phyloP scores from a whole-genome alignment of 2,329 filamentous ascomycete species.

The Diaporthe sp. region DNA sequence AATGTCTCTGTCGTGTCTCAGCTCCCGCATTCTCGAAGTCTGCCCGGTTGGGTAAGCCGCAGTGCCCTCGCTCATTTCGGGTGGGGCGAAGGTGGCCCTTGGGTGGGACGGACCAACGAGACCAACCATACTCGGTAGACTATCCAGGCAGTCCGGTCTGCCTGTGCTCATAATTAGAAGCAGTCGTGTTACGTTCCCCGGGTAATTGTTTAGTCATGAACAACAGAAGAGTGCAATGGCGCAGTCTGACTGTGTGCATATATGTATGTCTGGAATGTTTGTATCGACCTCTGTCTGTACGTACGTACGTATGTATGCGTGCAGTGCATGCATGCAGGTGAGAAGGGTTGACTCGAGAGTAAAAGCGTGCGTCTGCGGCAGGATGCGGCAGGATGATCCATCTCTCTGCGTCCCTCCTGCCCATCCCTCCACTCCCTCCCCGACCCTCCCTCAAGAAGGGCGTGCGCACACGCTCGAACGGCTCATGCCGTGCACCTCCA shows the following conservation, averaged over 20 bases:
- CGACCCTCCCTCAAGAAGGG: background rate
- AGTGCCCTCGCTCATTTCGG: background rate
- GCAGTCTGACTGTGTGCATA: background rate
- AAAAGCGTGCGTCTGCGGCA: slow-evolving; percentile 13
- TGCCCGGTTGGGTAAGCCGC: slow-evolving; percentile 28
- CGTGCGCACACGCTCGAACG: slow-evolving; percentile 1
- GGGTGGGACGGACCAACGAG: background rate
- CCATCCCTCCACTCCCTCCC: background rate
- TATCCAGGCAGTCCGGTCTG: background rate
- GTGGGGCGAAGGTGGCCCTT: background rate
- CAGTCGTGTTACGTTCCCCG: slow-evolving; percentile 11
- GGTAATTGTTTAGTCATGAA: slow-evolving; percentile 16
- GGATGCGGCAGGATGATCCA: background rate
- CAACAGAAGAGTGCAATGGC: background rate
- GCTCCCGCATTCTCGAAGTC: slow-evolving; percentile 27
- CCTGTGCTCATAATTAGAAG: slow-evolving; percentile 20
- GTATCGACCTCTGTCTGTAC: too few relatives aligned
- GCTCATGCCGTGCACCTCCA: slow-evolving; percentile 16
- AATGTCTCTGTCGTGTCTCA: slow-evolving; percentile 20
- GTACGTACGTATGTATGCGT: background rate
- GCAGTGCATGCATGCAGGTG: background rate
- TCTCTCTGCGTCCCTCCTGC: background rate
- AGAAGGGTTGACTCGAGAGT: background rate
- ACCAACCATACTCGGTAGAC: background rate
- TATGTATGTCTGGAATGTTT: background rate